These are phyloP conservation scores for Pezicula carpinea DNA, from an alignment of 2,329 filamentous ascomycete species.

Conservation along the genomic window DNA sequence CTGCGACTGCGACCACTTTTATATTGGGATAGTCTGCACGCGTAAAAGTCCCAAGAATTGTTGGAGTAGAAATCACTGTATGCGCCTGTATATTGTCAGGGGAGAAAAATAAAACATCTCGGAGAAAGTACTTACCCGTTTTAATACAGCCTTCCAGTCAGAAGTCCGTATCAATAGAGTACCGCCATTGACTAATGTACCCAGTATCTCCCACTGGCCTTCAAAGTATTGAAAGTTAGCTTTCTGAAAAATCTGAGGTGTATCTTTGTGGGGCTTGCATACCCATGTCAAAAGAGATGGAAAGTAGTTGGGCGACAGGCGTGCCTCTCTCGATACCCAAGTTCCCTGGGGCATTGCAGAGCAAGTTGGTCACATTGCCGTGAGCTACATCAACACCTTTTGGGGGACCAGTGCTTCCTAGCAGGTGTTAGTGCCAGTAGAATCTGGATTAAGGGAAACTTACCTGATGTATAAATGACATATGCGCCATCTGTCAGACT, in stretches of 20 bases:
- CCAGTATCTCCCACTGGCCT: slow-evolving; percentile 59
- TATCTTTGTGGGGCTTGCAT: slow-evolving; percentile 22
- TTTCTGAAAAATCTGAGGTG: not conserved
- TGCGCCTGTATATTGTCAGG: slow-evolving; percentile 35
- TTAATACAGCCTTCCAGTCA: slow-evolving; percentile 42
- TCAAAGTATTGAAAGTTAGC: not conserved
- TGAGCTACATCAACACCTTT: slow-evolving; percentile 72
- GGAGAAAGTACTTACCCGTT: slow-evolving; percentile 32
- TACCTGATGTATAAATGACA: slow-evolving; percentile 21
- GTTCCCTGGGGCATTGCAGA: slow-evolving; percentile 45
- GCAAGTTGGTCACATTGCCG: slow-evolving; percentile 47
- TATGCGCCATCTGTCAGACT: slow-evolving; percentile 15
- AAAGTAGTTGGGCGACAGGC: slow-evolving; percentile 50
- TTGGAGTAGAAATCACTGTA: slow-evolving; percentile 50
- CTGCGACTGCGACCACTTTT: slow-evolving; percentile 48
- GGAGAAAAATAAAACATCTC: not conserved
- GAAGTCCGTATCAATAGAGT: slow-evolving; percentile 48
- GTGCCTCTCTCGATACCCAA: slow-evolving; percentile 45
- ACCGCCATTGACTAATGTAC: slow-evolving; percentile 51
- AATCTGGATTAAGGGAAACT: slow-evolving; percentile 40
- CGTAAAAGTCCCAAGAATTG: slow-evolving; percentile 46
- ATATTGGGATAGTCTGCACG: slow-evolving; percentile 45
- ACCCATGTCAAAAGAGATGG: slow-evolving; percentile 60
- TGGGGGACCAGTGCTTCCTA: slow-evolving; percentile 65
- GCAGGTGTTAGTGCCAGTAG: slow-evolving; percentile 5